Evolutionary conservation across 495 filamentous ascomycete genomes (phyloP), one percentile per base, ranked within the genome.

Genomic region (Penicillium paradoxum): DNA sequence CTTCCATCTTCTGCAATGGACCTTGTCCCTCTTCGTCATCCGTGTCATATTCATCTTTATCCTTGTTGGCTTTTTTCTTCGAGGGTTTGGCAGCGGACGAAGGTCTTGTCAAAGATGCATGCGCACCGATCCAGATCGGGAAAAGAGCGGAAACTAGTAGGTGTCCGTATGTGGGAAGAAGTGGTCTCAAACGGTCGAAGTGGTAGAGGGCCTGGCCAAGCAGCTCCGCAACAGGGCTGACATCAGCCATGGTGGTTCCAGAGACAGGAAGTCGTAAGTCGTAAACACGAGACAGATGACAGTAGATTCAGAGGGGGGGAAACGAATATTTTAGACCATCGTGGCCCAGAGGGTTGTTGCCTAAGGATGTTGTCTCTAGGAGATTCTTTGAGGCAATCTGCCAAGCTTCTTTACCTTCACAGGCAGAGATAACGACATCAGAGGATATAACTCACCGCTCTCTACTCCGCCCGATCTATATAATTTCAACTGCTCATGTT

Each of bases 41-140:
- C 3, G 76, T 73, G 19, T 77, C 73, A 37, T 69, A 56, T n/a
- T 60, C 64, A 41, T 60, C 51, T 36, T 69, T 65, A 29, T 75
- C 71, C 48, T 65, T 71, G 42, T 69, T 10, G 46, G 3, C 9
- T 14, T 37, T 72, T 50, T 67, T 72, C 63, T 82, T 85, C 49
- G 71, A 55, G 8, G 82, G 76, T 62, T 79, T 78, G 57, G 84
- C 85, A 18, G 90, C 90, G 2, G 90, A 95, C 0, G 86, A 83
- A 10, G 92, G 92, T 29, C 89, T 80, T 18, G 82, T 80, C 25
- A 87, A 79, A 40, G 84, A 90, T 30, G 81, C 81, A 71, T 91
- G 82, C 41, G 87, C 73, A 41, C 83, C 85, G 41, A 85, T 74
- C 66, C 79, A 87, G 46, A 96, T 87, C 4, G 87, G 86, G 38